Base-by-base conservation (phyloP, 371 early-diverging fungal species). In the Apophysomyces variabilis region DNA sequence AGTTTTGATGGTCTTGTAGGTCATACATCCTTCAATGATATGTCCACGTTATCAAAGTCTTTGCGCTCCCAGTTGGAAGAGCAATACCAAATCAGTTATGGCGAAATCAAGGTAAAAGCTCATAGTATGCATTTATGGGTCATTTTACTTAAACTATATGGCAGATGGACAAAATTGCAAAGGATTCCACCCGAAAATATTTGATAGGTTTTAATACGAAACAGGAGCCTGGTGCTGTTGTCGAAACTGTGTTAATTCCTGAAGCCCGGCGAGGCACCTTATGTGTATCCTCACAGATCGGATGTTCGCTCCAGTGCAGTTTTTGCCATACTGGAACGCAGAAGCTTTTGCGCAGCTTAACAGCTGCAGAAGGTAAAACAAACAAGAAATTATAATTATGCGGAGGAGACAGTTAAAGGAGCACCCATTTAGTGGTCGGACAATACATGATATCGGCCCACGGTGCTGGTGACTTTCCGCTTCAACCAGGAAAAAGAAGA, bases 301-400 rank as follows among this genome's bases (percentile, higher is more conserved):
- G 96, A 0, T 96, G 96, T 71, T 90, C 92, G 0, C 77, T 95
- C 63, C 90, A 85, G 0, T 97, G 96, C 66, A 91, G 86, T 9
- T 96, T 96, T 69, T 96, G 97, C 76, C 94, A 95, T 58, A 96
- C 96, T 26, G 96, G 97, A 7, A 96, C 95, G 0, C 95, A 95
- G 80, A 89, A 91, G 39, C 78, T 95, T 44, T 74, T 90, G 50
- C 77, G 93, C 37, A 93, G 92, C 68, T 71, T 96, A 72, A 88
- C 91, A 0, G 78, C 92, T 7, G 87, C 86, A 0, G 96, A 96
- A 75, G 64, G 70, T 72, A 65, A 37, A 37, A 13, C 21, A 59
- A 50, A 36, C 41, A 41, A 41, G 41, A 41, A 41, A 47, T 3
- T 8, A 57, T 13, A 57, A 26, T 3, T 26, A 26, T 26, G 32